Base-by-base conservation (phyloP, 208 protist genomes). In the Wallacemonas sp. region DNA sequence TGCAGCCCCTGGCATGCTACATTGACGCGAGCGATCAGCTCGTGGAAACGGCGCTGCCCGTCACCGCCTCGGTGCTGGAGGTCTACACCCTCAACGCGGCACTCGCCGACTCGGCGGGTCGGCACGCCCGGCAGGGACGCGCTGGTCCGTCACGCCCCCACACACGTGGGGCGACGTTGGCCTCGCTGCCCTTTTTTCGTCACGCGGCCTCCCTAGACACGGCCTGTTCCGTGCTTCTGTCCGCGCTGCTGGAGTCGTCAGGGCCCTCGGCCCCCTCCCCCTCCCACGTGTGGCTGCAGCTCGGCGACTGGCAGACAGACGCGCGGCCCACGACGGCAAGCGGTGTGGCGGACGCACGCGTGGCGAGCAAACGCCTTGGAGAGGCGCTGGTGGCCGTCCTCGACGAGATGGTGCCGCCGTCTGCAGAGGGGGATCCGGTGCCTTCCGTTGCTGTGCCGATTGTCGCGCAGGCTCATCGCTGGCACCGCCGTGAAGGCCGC, bases 161-260 rank as follows among this genome's bases (percentile, higher is more conserved):
- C 36, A 39, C 36, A 39, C 36, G 36, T 12, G 12, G 36, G 36
- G 4, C 36, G 36, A 12, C 36, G n/a, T n/a, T n/a, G n/a, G n/a
- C n/a, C n/a, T n/a, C n/a, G n/a, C n/a, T n/a, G n/a, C n/a, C 81
- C 18, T 78, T 91, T 16, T 95, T 82, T 79, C 76, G 89, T 3
- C 83, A 91, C 41, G 45, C 59, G 3, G 55, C 39, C n/a, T 70
- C 84, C 0, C 70, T 92, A 10, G 82, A 89, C 45, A 67, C 74
- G 4, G 72, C 73, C 46, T 81, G 74, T 22, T 90, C 86, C 16
- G 64, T 86, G 33, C 41, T 92, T 8, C 26, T 87, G 42, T 81
- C 82, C 7, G 18, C 86, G n/a, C 28, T 86, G 23, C 65, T 80
- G n/a, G 76, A 72, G 16, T 3, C 22, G 28, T 18, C 67, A 1